These are phyloP conservation scores for Mycena indigotica DNA, from an alignment of 768 basidiomycete genomes.

Conservation along the genomic window DNA sequence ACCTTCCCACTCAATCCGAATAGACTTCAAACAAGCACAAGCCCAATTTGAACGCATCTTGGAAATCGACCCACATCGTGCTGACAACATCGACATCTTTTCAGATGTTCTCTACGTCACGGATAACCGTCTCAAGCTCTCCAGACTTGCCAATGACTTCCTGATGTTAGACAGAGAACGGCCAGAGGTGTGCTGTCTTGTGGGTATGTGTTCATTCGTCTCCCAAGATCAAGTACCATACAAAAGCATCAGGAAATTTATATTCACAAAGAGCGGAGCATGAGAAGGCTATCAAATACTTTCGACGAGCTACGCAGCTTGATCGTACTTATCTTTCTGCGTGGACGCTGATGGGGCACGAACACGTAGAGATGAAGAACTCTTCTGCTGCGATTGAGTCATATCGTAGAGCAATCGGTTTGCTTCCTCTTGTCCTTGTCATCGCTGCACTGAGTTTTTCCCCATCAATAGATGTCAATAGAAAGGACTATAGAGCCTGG, in stretches of 20 bases:
- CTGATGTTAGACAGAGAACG: constrained; percentile 87
- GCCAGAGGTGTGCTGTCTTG: constrained; percentile 94
- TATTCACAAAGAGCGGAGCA: constrained; percentile 93
- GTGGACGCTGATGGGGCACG: constrained; percentile 99
- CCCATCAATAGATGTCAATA: constrained; percentile 70
- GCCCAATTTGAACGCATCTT: constrained; percentile 84
- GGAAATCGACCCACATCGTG: constrained; percentile 77
- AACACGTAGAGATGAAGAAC: constrained; percentile 99
- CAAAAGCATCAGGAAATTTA: too few relatives aligned
- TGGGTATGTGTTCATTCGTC: constrained; percentile 60
- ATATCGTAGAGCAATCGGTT: constrained; percentile 93
- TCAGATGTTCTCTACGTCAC: constrained; percentile 97
- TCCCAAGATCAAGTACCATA: neutral
- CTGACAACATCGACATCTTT: constrained; percentile 94
- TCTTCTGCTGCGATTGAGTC: constrained; percentile 98
- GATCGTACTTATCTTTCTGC: constrained; percentile 94
- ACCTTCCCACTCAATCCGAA: constrained; percentile 3
- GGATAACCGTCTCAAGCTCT: constrained; percentile 84
- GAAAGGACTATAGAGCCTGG: constrained; percentile 98
- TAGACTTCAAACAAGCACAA: constrained; percentile 89
- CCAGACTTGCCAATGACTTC: constrained; percentile 90
- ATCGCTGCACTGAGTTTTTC: too few relatives aligned
- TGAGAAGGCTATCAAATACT: constrained; percentile 95
- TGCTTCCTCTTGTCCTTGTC: constrained; percentile 28
- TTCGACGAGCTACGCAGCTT: constrained; percentile 90